phyloP scores from a whole-genome alignment of 352 stramenopile genomes.

The Globisporangium alternatum region DNA sequence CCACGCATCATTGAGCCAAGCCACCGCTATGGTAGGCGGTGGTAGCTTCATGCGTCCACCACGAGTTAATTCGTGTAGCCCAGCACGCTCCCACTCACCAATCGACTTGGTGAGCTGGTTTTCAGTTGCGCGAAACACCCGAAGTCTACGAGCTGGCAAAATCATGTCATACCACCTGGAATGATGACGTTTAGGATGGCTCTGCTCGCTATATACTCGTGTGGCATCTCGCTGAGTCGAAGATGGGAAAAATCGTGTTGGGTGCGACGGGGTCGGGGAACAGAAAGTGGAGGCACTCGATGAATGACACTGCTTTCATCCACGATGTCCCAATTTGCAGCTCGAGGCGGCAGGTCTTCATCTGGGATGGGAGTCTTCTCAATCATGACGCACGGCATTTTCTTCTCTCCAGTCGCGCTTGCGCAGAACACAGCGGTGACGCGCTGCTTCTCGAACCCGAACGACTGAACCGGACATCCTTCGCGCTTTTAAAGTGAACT shows the following conservation, averaged over 20 bases:
- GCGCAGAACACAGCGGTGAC: slow-evolving; percentile 1
- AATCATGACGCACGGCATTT: neutral
- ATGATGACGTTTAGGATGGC: neutral
- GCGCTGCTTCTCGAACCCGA: slow-evolving; percentile 3
- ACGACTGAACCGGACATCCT: slow-evolving; percentile 2
- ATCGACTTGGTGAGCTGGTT: neutral
- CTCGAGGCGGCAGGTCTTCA: neutral
- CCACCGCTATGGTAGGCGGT: neutral
- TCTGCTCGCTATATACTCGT: neutral
- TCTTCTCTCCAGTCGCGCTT: neutral
- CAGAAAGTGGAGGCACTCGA: neutral
- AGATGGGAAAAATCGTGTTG: neutral
- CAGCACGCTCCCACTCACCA: neutral
- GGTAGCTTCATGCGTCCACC: neutral
- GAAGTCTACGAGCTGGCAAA: neutral
- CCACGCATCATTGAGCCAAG: neutral
- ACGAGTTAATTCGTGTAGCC: neutral
- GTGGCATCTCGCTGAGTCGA: neutral
- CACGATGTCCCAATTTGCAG: neutral
- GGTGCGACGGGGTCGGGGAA: neutral
- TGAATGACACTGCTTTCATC: neutral
- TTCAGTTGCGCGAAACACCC: neutral
- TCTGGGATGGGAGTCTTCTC: neutral
- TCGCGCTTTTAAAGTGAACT: neutral
- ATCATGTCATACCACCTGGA: neutral